These are phyloP conservation scores for Botryotinia narcissicola DNA, from an alignment of 2,329 filamentous ascomycete species.

Conservation along the genomic window DNA sequence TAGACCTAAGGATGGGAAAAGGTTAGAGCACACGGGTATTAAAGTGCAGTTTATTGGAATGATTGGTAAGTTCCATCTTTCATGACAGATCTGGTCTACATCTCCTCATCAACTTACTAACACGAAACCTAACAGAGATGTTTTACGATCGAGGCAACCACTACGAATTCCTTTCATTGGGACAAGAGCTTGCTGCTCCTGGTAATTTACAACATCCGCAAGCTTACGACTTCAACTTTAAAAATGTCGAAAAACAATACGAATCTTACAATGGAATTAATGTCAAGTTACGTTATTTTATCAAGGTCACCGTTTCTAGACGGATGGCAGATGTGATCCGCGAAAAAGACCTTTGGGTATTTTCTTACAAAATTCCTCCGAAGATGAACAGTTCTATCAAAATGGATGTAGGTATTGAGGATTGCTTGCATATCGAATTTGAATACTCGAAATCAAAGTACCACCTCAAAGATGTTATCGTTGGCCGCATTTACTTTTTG, in stretches of 20 bases:
- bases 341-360: conserved; percentile 99
- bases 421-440: conserved; percentile 98
- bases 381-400: conserved; percentile 99
- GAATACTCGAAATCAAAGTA: conserved; percentile 99
- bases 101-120: conserved; percentile 10
- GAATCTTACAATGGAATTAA: conserved; percentile 99
- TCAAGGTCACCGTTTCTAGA: conserved; percentile 91
- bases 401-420: conserved; percentile 99
- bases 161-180: conserved; percentile 96
- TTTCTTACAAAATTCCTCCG: conserved; percentile 95
- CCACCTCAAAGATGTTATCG: conserved; percentile 98
- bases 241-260: conserved; percentile 99
- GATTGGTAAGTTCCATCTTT: conserved; percentile 63
- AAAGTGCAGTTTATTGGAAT: conserved; percentile 99
- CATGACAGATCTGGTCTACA: neutral
- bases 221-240: conserved; percentile 99
- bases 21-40: conserved; percentile 96
- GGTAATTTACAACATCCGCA: conserved; percentile 98
- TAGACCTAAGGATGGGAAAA: conserved; percentile 95
- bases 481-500: conserved; percentile 97
- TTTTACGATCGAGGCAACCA: conserved; percentile 99
- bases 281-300: conserved; percentile 97
- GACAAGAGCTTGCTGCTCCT: conserved; percentile 93
- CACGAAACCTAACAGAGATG: conserved; percentile 68
- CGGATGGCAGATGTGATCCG: conserved; percentile 97